A percentile compares a stretch with the other conserved stretches of the same genome.
Evolutionary conservation across 2,329 filamentous ascomycete species (phyloP).

Genomic region (Verticillium nubilum): DNA sequence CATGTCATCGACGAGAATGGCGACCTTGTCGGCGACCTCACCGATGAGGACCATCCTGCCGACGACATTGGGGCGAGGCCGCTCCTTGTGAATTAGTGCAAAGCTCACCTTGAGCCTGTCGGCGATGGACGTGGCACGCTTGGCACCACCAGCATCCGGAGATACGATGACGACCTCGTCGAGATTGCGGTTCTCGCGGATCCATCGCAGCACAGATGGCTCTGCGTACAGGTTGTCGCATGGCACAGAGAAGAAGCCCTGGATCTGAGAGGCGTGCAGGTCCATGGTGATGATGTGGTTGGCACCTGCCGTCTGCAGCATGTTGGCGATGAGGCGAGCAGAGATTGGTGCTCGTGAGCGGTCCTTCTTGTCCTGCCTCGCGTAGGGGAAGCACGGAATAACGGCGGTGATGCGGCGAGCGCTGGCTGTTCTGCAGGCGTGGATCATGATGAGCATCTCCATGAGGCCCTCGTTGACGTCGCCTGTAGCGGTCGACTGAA

Average conservation of each 20-base stretch:
- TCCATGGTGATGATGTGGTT: constrained; percentile 73
- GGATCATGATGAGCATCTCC: constrained; percentile 91
- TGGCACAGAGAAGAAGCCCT: constrained; percentile 78
- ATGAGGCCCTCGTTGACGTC: constrained; percentile 91
- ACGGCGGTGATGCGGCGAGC: constrained; percentile 83
- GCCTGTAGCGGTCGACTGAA: constrained; percentile 82
- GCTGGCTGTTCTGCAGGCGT: constrained; percentile 58
- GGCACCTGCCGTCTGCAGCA: constrained; percentile 83
- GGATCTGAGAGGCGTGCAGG: constrained; percentile 78
- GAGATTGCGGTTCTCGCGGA: constrained; percentile 69
- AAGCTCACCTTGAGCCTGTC: constrained; percentile 79
- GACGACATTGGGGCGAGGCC: constrained; percentile 79
- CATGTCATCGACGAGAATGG: constrained; percentile 97
- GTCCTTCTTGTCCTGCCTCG: constrained; percentile 89
- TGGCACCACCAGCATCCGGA: constrained; percentile 81
- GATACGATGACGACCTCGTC: constrained; percentile 81
- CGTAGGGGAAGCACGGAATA: constrained; percentile 86
- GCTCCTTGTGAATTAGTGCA: constrained; percentile 87
- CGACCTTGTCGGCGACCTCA: constrained; percentile 83
- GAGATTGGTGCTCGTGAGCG: constrained; percentile 78
- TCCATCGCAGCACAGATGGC: constrained; percentile 79
- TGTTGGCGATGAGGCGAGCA: constrained; percentile 85
- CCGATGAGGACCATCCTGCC: constrained; percentile 92
- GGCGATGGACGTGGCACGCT: constrained; percentile 79
- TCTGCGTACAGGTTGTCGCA: constrained; percentile 75